A percentile compares a stretch with the other conserved stretches of the same genome.
phyloP scores from a whole-genome alignment of 2,329 filamentous ascomycete genomes.

The Trichoderma lentiforme region DNA sequence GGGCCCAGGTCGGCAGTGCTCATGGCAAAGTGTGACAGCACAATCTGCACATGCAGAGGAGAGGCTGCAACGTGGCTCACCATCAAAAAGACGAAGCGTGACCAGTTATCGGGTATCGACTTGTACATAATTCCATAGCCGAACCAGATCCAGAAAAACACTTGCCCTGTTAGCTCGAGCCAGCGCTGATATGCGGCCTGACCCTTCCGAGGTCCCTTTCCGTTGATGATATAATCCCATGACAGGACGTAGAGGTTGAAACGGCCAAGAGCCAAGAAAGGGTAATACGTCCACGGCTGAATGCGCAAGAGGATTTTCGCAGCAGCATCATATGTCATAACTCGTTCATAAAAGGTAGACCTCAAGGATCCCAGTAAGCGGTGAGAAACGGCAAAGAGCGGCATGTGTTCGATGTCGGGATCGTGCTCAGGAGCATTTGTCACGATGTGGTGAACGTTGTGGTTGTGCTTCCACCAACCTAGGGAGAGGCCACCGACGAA shows the following conservation, averaged over 20 bases:
- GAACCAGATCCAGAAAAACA: conserved; percentile 62
- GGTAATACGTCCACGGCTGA: conserved; percentile 68
- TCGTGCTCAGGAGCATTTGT: conserved; percentile 62
- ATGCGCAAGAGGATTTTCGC: conserved; percentile 58
- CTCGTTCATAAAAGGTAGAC: conserved; percentile 64
- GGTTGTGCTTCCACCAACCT: conserved; percentile 67
- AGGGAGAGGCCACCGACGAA: conserved; percentile 64
- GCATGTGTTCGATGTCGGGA: conserved; percentile 63
- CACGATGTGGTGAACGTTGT: conserved; percentile 66
- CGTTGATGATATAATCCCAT: conserved; percentile 56
- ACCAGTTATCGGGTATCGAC: conserved; percentile 54
- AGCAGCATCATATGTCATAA: conserved; percentile 60
- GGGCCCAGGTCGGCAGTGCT: conserved; percentile 62
- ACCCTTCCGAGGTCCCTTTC: conserved; percentile 52
- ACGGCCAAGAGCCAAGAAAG: conserved; percentile 62
- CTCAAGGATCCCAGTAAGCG: conserved; percentile 61
- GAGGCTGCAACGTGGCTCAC: conserved; percentile 63
- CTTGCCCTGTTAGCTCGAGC: conserved; percentile 58
- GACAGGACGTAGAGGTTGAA: conserved; percentile 71
- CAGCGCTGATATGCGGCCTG: conserved; percentile 66
- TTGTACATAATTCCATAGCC: conserved; percentile 63
- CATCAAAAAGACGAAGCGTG: conserved; percentile 59
- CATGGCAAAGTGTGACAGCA: conserved; percentile 71
- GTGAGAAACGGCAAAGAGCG: conserved; percentile 65
- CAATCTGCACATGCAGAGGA: conserved; percentile 70